Base-by-base conservation (phyloP, 2,329 filamentous ascomycete species). In the Fusarium sp. region DNA sequence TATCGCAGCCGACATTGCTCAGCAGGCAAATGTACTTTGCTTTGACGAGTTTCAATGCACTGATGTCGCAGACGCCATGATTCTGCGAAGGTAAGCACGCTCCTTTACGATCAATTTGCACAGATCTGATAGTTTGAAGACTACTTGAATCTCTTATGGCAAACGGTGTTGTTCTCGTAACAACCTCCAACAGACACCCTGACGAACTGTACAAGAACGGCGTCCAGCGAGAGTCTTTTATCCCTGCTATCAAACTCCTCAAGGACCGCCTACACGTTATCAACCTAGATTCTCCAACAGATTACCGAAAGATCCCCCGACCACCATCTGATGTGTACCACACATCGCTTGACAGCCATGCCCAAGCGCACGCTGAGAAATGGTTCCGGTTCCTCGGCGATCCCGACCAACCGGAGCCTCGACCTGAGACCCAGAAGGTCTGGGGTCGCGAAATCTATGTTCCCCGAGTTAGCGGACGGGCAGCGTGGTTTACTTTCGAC, bases 41-140 rank as follows among this genome's bases (percentile, higher is more conserved):
- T 99, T 99, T 78, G 96, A 99, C 80, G 96, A 99, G 82, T 99
- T 99, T 77, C 96, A 99, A 79, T 98, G 94, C 78, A 99, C 96
- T 41, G 96, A 99, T 81, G 95, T 99, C 32, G 96, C 96, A 18
- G 95, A 98, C 82, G 96, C 96, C 74, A 99, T 99, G 96, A 99
- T 99, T 74, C 80, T 99, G 72, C 88, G 96, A 74, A 87, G 93
- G 85, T 90, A 79, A 50, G 79, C 63, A 20, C 37, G 40, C 18
- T 14, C 25, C 9, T 21, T 8, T 2, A 20, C 12, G 7, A 14
- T 28, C 4, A 25, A 43, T 16, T 16, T 20, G n/a, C 27, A 18
- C 7, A 20, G 54, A 28, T 16, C 75, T 77, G 27, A 76, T 62
- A 28, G 7, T 21, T 13, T 18, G 5, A 30, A 88, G 92, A 69